phyloP scores from a whole-genome alignment of 148 eudicot species.

The Linanthus parryae region DNA sequence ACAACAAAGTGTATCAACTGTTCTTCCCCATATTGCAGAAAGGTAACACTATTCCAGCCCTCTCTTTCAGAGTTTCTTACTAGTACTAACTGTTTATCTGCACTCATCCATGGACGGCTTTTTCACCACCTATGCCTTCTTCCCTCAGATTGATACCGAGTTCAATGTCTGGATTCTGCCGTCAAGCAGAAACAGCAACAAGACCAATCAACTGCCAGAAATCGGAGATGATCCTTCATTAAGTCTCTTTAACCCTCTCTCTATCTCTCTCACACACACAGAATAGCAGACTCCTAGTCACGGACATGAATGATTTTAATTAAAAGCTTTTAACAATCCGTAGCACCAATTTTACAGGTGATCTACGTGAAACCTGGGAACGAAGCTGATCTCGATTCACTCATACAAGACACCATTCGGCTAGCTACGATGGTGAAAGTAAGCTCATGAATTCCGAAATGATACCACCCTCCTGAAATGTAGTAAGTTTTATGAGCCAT shows the following conservation, averaged over 20 bases:
- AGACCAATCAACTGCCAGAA: slow-evolving; percentile 47
- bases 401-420: slow-evolving; percentile 68
- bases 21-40: slow-evolving; percentile 53
- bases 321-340: neutral
- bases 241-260: slow-evolving; percentile 22
- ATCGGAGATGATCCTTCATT: slow-evolving; percentile 85
- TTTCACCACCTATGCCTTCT: neutral
- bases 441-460: neutral
- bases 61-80: neutral
- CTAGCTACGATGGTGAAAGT: slow-evolving; percentile 68
- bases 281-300: neutral
- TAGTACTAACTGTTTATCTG: neutral
- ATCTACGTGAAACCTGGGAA: slow-evolving; percentile 81
- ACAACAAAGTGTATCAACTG: slow-evolving; percentile 65
- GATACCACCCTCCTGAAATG: neutral
- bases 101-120: neutral
- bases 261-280: slow-evolving; percentile 5
- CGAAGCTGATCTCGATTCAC: slow-evolving; percentile 80
- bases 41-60: slow-evolving; percentile 24
- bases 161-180: slow-evolving; percentile 71
- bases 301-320: neutral
- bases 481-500: neutral
- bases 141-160: slow-evolving; percentile 50
- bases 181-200: slow-evolving; percentile 27
- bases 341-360: slow-evolving; percentile 39